A percentile compares a stretch with the other conserved stretches of the same genome.
Conservation (phyloP, 257 asterid species). For the Solanum chmielewskii region DNA sequence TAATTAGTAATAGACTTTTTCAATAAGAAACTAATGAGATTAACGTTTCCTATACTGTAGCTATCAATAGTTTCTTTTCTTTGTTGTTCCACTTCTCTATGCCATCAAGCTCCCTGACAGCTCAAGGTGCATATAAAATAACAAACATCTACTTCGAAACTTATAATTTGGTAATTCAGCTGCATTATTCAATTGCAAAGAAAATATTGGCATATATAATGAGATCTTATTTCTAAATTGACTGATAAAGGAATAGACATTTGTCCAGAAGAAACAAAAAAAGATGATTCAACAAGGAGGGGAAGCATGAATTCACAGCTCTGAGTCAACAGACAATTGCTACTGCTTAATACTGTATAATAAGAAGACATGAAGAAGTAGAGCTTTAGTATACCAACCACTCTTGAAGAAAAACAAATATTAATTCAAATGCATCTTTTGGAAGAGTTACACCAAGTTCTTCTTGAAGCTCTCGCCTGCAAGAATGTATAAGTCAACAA, state of each 20-base stretch:
- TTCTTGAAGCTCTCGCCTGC: slow-evolving; percentile 94
- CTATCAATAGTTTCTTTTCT: background rate
- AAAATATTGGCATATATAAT: background rate
- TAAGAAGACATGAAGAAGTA: background rate
- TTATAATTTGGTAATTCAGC: background rate
- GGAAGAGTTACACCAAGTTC: slow-evolving; percentile 92
- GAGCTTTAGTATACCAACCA: slow-evolving; percentile 41
- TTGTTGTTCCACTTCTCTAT: background rate
- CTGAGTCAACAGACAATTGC: background rate
- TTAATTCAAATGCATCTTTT: slow-evolving; percentile 77
- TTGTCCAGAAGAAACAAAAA: background rate
- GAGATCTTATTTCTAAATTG: background rate
- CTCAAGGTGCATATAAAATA: background rate
- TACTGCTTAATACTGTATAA: background rate
- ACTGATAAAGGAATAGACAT: background rate
- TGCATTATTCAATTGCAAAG: background rate
- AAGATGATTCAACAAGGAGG: background rate
- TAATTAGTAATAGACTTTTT: background rate
- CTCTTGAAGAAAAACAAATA: slow-evolving; percentile 70
- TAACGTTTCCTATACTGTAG: background rate
- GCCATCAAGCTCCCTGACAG: background rate
- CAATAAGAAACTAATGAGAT: background rate
- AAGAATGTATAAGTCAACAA: slow-evolving; percentile 11
- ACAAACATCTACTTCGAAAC: background rate
- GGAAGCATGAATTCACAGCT: background rate